Conservation (phyloP, 2,329 filamentous ascomycete species). For the Hypoxylon sp. region DNA sequence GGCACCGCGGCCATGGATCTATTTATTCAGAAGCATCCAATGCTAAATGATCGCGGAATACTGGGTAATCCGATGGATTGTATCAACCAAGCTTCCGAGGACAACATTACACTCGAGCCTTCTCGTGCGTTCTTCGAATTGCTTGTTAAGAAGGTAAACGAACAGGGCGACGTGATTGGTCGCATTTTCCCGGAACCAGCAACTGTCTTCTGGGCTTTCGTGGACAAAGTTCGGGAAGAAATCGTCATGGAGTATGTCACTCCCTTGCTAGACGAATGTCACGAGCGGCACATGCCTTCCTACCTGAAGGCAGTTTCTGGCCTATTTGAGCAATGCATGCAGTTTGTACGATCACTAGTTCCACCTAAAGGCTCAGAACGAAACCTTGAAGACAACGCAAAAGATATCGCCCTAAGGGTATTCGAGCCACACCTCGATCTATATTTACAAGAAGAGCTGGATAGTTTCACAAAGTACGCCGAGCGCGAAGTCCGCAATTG, state of each 20-base stretch:
- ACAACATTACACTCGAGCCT: constrained; percentile 82
- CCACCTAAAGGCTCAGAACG: constrained; percentile 74
- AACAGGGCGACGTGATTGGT: constrained; percentile 85
- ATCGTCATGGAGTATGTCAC: constrained; percentile 90
- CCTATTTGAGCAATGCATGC: constrained; percentile 87
- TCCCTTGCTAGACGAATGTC: constrained; percentile 87
- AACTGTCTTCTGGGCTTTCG: constrained; percentile 81
- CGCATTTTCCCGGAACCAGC: constrained; percentile 82
- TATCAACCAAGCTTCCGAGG: constrained; percentile 75
- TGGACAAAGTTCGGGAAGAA: constrained; percentile 87
- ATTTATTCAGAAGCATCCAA: constrained; percentile 89
- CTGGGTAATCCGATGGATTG: constrained; percentile 85
- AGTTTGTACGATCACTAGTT: constrained; percentile 80
- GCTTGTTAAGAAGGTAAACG: constrained; percentile 81
- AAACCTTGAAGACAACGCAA: constrained; percentile 75
- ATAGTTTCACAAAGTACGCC: constrained; percentile 83
- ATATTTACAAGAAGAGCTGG: constrained; percentile 92
- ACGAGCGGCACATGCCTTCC: constrained; percentile 78
- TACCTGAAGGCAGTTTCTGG: constrained; percentile 91
- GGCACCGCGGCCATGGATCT: constrained; percentile 83
- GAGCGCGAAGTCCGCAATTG: constrained; percentile 84
- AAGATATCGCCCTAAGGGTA: constrained; percentile 76
- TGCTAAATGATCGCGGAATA: constrained; percentile 81
- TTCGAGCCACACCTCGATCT: constrained; percentile 96
- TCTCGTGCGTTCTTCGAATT: constrained; percentile 85